These are phyloP conservation scores for Starmerella vaccinii DNA, from an alignment of 805 yeast genomes.

Conservation along the genomic window DNA sequence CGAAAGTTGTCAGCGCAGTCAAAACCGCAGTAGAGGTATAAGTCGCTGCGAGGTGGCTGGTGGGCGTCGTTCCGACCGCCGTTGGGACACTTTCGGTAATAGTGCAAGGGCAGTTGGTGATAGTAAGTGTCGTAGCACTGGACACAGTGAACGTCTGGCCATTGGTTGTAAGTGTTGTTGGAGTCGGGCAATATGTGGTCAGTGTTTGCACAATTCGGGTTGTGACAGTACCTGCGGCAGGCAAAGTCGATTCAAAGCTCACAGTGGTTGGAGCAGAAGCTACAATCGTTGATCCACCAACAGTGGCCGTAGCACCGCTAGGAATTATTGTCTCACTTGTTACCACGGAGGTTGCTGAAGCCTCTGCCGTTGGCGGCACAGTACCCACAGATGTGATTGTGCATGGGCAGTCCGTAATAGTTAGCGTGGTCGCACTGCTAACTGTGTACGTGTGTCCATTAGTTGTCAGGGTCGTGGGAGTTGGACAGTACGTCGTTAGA, in stretches of 20 bases:
- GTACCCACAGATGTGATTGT: not conserved
- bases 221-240: not conserved
- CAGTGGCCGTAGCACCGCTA: not conserved
- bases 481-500: slow-evolving; percentile 42
- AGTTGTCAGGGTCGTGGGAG: slow-evolving; percentile 47
- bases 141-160: slow-evolving; percentile 36
- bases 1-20: not conserved
- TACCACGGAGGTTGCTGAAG: not conserved
- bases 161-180: slow-evolving; percentile 47
- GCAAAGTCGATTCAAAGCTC: not conserved
- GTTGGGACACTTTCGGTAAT: slow-evolving; percentile 30
- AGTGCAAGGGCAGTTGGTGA: slow-evolving; percentile 82
- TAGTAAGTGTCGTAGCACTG: slow-evolving; percentile 67
- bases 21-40: not conserved
- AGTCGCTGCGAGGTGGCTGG: not conserved
- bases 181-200: slow-evolving; percentile 68
- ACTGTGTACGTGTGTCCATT: slow-evolving; percentile 59
- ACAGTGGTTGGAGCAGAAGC: not conserved
- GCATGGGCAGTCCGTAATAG: slow-evolving; percentile 42
- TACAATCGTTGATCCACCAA: not conserved
- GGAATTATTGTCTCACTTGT: not conserved
- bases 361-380: not conserved
- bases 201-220: slow-evolving; percentile 30
- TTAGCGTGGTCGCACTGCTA: slow-evolving; percentile 60
- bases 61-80: not conserved